phyloP scores from a whole-genome alignment of 1,284 basidiomycete genomes.

The Naganishia sp. region DNA sequence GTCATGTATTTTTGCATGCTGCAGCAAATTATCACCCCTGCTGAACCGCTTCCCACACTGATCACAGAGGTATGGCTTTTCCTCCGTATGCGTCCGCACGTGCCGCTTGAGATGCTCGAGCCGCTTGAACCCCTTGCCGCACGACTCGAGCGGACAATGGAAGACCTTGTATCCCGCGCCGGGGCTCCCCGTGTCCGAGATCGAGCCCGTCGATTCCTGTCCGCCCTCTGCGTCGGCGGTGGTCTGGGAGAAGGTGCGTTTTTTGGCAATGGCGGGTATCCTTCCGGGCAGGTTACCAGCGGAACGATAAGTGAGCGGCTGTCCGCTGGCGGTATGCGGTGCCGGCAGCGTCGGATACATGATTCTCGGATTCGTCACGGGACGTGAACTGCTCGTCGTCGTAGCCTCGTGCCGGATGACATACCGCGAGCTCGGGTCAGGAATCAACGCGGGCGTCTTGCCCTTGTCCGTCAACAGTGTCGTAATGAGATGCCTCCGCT shows the following conservation, averaged over 20 bases:
- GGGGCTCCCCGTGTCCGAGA: constrained; percentile 1
- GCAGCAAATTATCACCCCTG: constrained; percentile 78
- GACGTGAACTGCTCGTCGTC: background rate
- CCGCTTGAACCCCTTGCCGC: constrained; percentile 79
- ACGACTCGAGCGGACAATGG: constrained; percentile 75
- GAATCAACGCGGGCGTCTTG: background rate
- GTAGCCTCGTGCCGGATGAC: background rate
- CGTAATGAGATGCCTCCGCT: background rate
- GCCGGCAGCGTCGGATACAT: background rate
- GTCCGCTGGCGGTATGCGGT: background rate
- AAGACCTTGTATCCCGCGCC: constrained; percentile 61
- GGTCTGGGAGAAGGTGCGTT: constrained; percentile 9
- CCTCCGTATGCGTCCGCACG: constrained; percentile 83
- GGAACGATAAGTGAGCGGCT: background rate
- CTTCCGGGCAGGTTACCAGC: background rate
- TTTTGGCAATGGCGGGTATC: background rate
- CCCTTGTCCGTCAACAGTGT: background rate
- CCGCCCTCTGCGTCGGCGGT: constrained; percentile 4
- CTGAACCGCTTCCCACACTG: constrained; percentile 76
- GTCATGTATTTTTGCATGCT: constrained; percentile 75
- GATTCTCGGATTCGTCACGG: background rate
- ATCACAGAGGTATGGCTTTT: constrained; percentile 73
- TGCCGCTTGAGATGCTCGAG: constrained; percentile 86
- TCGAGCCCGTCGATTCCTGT: constrained; percentile 11
- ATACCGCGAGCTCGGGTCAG: background rate